A percentile compares a stretch with the other conserved stretches of the same genome.
These are phyloP conservation scores for Hymenoscyphus occultus DNA, from an alignment of 2,329 filamentous ascomycete genomes.

Conservation along the genomic window DNA sequence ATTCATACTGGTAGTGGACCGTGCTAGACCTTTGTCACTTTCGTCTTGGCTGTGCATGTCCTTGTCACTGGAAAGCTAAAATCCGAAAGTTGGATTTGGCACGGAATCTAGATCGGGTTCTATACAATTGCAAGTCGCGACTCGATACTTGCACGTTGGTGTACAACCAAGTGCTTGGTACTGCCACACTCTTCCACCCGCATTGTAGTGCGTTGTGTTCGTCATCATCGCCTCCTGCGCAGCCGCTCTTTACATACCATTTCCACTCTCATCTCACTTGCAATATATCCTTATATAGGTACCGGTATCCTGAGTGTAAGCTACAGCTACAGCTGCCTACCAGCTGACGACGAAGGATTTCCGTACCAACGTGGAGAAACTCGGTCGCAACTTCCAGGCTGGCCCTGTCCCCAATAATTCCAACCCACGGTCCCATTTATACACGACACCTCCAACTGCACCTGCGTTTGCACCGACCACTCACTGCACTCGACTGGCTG, in stretches of 20 bases:
- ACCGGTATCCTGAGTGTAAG: no score
- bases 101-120: neutral
- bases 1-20: no score
- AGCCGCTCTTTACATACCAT: neutral
- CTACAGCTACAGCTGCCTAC: neutral
- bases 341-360: neutral
- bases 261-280: neutral
- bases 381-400: neutral
- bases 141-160: neutral
- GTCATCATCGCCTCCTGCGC: neutral
- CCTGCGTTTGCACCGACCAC: no score
- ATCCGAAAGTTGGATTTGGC: neutral
- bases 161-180: neutral
- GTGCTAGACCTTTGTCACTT: no score
- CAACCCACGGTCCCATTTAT: neutral
- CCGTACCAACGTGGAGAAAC: neutral
- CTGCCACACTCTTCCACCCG: neutral
- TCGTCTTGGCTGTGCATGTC: neutral
- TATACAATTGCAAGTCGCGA: neutral
- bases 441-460: no score
- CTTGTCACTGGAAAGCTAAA: neutral
- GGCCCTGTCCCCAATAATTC: neutral
- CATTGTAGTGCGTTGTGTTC: neutral
- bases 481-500: neutral
- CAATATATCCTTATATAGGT: no score